A percentile compares a stretch with the other conserved stretches of the same genome.
phyloP scores from a whole-genome alignment of 495 filamentous ascomycete genomes.

The Podospora anserina region DNA sequence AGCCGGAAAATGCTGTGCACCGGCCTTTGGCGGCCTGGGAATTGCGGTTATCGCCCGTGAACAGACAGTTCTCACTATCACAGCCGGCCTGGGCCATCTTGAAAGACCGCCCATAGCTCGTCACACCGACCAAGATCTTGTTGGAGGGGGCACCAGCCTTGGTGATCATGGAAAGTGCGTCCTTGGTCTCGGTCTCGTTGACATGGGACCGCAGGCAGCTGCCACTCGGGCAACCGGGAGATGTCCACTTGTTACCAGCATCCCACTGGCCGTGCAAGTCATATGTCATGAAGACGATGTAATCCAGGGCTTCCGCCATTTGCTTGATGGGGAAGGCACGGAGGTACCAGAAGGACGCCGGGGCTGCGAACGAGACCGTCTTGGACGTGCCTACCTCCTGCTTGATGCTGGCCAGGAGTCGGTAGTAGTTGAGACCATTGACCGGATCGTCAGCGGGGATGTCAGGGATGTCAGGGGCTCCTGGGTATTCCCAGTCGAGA shows the following conservation, averaged over 20 bases:
- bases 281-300: slow-evolving; percentile 43
- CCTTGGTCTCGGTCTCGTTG: slow-evolving; percentile 42
- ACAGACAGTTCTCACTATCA: too few species aligned
- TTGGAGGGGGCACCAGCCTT: slow-evolving; percentile 10
- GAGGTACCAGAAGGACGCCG: slow-evolving; percentile 34
- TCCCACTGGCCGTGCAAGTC: slow-evolving; percentile 21
- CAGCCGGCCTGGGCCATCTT: too few species aligned
- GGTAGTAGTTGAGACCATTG: slow-evolving; percentile 17
- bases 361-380: slow-evolving; percentile 29
- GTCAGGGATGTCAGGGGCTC: not conserved
- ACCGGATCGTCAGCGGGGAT: not conserved
- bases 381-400: slow-evolving; percentile 9
- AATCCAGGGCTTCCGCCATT: slow-evolving; percentile 25
- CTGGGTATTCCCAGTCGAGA: slow-evolving; percentile 42
- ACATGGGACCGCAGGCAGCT: slow-evolving; percentile 43
- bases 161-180: slow-evolving; percentile 47
- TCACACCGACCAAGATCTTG: slow-evolving; percentile 40
- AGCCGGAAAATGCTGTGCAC: too few species aligned
- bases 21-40: too few species aligned
- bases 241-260: slow-evolving; percentile 15
- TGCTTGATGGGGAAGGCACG: slow-evolving; percentile 28
- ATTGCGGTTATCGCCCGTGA: too few species aligned
- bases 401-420: slow-evolving; percentile 17
- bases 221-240: slow-evolving; percentile 21
- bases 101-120: slow-evolving; percentile 35